Percentiles rank a stretch among this genome's conserved stretches.
Evolutionary conservation across 352 stramenopile species (phyloP).

Genomic region (Globisporangium parvum): DNA sequence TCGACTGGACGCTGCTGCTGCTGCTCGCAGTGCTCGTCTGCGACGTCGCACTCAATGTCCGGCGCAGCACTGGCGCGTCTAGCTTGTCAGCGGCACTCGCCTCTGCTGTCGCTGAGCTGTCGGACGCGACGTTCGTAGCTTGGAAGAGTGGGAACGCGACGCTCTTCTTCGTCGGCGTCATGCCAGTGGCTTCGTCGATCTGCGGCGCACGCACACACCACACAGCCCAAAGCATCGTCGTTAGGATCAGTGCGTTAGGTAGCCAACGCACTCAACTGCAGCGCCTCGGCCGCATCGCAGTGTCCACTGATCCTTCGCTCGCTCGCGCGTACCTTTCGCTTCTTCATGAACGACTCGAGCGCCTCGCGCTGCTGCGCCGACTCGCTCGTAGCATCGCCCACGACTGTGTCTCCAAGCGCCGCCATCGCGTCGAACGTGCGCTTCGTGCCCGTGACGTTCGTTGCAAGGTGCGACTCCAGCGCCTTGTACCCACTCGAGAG

Average conservation of each 20-base stretch:
- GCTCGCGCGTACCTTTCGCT: constrained; percentile 27
- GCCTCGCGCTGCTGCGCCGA: constrained; percentile 28
- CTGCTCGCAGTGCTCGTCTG: constrained; percentile 16
- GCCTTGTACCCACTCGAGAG: constrained; percentile 20
- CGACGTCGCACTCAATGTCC: constrained; percentile 5
- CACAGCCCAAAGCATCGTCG: not conserved
- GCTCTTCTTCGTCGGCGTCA: constrained; percentile 39
- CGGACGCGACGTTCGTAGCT: constrained; percentile 23
- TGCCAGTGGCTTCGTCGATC: constrained; percentile 29
- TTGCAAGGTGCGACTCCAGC: not conserved
- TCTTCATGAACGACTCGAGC: constrained; percentile 43
- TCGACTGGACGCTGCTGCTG: constrained; percentile 13
- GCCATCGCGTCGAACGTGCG: constrained; percentile 21
- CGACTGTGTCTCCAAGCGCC: constrained; percentile 18
- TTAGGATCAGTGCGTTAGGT: not conserved
- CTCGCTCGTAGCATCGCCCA: constrained; percentile 20
- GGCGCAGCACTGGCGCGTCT: not conserved
- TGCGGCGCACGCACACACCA: constrained; percentile 8
- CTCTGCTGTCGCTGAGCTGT: not conserved
- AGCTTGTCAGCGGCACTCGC: not conserved
- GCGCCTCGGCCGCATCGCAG: no score
- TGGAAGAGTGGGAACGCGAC: constrained; percentile 34
- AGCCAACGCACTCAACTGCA: no score
- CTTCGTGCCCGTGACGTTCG: constrained; percentile 14
- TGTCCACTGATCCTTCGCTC: no score